These are phyloP conservation scores for Agrocybe praecox DNA, from an alignment of 768 basidiomycete genomes.

Conservation along the genomic window DNA sequence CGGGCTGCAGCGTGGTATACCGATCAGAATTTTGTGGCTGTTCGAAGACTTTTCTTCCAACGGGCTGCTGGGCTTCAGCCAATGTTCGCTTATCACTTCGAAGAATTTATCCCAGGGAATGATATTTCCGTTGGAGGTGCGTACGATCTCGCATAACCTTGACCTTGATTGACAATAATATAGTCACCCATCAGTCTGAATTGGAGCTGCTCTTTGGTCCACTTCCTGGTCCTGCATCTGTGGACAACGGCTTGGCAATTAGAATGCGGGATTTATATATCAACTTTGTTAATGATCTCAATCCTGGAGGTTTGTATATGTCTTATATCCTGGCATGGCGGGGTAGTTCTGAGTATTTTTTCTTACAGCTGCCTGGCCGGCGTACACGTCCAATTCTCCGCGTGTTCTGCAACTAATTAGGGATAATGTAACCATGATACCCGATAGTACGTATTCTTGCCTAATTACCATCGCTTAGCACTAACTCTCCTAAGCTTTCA, in stretches of 20 bases:
- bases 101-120: slow-evolving; percentile 59
- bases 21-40: slow-evolving; percentile 55
- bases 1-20: slow-evolving; percentile 60
- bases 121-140: slow-evolving; percentile 48
- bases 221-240: slow-evolving; percentile 32
- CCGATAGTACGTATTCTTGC: slow-evolving; percentile 44
- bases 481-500: slow-evolving; percentile 45
- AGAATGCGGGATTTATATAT: slow-evolving; percentile 55
- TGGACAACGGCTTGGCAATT: slow-evolving; percentile 48
- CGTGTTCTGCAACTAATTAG: slow-evolving; percentile 52
- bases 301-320: slow-evolving; percentile 51
- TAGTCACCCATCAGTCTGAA: slow-evolving; percentile 55
- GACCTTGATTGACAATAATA: not conserved
- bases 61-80: slow-evolving; percentile 48
- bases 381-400: slow-evolving; percentile 33
- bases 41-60: slow-evolving; percentile 51
- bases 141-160: not conserved
- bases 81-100: slow-evolving; percentile 57
- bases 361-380: slow-evolving; percentile 54
- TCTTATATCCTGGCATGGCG: not conserved
- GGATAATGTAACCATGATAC: slow-evolving; percentile 53
- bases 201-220: slow-evolving; percentile 51
- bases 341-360: too few species aligned
- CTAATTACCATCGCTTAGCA: not conserved
- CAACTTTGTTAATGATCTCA: slow-evolving; percentile 58